Evolutionary conservation across 2,329 filamentous ascomycete genomes (phyloP).

Genomic region (Fusarium tanahbumbuense): DNA sequence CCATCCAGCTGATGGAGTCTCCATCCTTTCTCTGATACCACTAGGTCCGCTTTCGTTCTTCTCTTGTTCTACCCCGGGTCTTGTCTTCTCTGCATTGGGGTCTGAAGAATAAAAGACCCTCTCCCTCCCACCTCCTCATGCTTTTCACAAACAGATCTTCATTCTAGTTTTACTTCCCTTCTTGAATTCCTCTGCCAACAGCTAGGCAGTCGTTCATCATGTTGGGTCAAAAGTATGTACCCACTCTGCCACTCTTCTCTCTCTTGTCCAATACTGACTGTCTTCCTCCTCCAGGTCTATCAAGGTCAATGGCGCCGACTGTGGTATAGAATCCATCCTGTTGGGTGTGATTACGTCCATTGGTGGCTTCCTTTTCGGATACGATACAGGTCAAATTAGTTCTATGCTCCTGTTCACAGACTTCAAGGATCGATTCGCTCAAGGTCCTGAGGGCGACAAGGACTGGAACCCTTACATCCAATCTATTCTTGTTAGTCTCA

Average conservation of each 20-base stretch:
- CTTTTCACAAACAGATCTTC: conserved; percentile 17
- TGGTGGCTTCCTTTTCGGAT: conserved; percentile 72
- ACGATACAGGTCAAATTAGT: conserved; percentile 71
- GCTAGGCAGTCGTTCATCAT: conserved; percentile 37
- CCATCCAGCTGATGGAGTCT: background rate
- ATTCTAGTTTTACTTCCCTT: conserved; percentile 19
- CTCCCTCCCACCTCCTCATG: conserved; percentile 25
- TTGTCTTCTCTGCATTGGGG: background rate
- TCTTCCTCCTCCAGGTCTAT: conserved; percentile 49
- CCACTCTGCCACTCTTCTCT: background rate
- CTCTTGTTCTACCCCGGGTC: conserved; percentile 5
- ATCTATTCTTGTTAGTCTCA: conserved; percentile 66
- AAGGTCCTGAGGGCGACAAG: conserved; percentile 55
- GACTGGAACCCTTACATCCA: conserved; percentile 57
- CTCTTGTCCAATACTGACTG: conserved; percentile 6
- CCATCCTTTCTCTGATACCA: conserved; percentile 18
- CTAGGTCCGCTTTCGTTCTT: conserved; percentile 20
- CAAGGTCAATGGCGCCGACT: conserved; percentile 57
- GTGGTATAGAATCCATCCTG: conserved; percentile 55
- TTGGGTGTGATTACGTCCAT: conserved; percentile 66
- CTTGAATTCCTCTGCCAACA: conserved; percentile 10
- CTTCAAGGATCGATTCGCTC: conserved; percentile 68
- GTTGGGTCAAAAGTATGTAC: conserved; percentile 42
- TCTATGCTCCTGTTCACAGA: conserved; percentile 62
- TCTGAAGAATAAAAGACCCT: conserved; percentile 36